A percentile compares a stretch with the other conserved stretches of the same genome.
These are phyloP conservation scores for Phaeomoniella chlamydospora DNA, from an alignment of 2,329 filamentous ascomycete species.

Conservation along the genomic window DNA sequence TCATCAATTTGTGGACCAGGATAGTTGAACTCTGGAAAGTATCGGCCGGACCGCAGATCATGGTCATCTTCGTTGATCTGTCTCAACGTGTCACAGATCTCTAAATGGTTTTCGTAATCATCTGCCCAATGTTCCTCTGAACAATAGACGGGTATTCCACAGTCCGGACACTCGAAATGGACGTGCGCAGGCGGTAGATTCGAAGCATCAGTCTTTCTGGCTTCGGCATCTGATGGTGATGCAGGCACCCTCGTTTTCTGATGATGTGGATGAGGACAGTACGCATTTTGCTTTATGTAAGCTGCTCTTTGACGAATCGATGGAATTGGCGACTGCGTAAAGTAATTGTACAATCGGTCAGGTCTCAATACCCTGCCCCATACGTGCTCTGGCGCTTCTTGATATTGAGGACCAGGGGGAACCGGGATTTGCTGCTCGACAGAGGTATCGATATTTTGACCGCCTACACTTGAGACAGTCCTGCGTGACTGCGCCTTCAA, in stretches of 20 bases:
- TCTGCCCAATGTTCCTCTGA: slow-evolving; percentile 91
- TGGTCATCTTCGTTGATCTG: slow-evolving; percentile 98
- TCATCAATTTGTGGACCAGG: slow-evolving; percentile 83
- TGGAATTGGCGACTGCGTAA: slow-evolving; percentile 74
- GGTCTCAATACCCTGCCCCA: slow-evolving; percentile 37
- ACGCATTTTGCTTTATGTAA: slow-evolving; percentile 84
- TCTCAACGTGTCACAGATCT: slow-evolving; percentile 79
- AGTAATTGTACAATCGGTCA: slow-evolving; percentile 86
- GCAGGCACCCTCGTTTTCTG: slow-evolving; percentile 56
- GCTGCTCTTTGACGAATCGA: slow-evolving; percentile 77
- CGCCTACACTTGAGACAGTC: slow-evolving; percentile 7
- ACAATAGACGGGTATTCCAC: slow-evolving; percentile 86
- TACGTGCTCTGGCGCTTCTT: slow-evolving; percentile 7
- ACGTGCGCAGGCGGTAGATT: slow-evolving; percentile 59
- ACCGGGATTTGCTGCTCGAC: not conserved
- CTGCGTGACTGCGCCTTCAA: slow-evolving; percentile 3
- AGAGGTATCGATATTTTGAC: slow-evolving; percentile 1
- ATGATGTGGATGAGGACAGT: slow-evolving; percentile 84
- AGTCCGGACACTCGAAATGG: slow-evolving; percentile 89
- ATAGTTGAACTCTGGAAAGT: slow-evolving; percentile 89
- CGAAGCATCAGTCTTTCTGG: slow-evolving; percentile 37
- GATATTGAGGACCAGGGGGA: slow-evolving; percentile 1
- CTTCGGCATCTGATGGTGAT: slow-evolving; percentile 50
- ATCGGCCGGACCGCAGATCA: slow-evolving; percentile 75
- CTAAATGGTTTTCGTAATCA: slow-evolving; percentile 82